Conservation (phyloP, 257 asterid species). For the Penstemon eatonii region DNA sequence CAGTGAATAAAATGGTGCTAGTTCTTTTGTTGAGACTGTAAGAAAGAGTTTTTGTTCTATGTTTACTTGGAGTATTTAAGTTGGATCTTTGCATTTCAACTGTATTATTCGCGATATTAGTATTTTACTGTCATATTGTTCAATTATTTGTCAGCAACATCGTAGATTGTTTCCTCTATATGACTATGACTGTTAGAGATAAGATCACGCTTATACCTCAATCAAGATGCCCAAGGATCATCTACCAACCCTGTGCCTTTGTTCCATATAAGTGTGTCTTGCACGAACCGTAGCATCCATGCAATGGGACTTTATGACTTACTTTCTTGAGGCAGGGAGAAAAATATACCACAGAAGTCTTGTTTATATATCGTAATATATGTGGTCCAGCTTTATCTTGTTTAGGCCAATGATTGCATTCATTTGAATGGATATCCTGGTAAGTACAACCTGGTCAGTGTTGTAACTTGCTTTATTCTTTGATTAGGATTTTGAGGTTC, state of each 20-base stretch:
- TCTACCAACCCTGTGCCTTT: background rate
- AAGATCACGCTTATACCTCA: slow-evolving; percentile 7
- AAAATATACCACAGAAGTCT: slow-evolving; percentile 14
- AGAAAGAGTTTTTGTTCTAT: background rate
- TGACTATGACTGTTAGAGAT: background rate
- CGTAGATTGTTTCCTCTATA: slow-evolving; percentile 9
- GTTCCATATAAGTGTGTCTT: slow-evolving; percentile 2
- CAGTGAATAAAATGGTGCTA: background rate
- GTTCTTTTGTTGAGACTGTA: background rate
- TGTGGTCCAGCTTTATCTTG: background rate
- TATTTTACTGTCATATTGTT: background rate
- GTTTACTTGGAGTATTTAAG: background rate
- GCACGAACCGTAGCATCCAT: slow-evolving; percentile 1
- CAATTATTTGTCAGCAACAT: background rate
- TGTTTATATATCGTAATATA: slow-evolving; percentile 22
- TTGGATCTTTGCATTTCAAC: background rate
- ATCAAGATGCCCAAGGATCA: background rate
- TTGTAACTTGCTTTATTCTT: slow-evolving; percentile 28
- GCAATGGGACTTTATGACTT: slow-evolving; percentile 1
- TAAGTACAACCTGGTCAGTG: slow-evolving; percentile 1
- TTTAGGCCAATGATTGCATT: slow-evolving; percentile 21
- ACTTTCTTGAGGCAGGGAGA: slow-evolving; percentile 16
- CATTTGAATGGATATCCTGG: slow-evolving; percentile 10
- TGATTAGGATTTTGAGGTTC: slow-evolving; percentile 80
- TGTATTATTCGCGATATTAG: slow-evolving; percentile 1